Evolutionary conservation across 495 filamentous ascomycete genomes (phyloP).

Genomic region (Tetracladium setigerum): DNA sequence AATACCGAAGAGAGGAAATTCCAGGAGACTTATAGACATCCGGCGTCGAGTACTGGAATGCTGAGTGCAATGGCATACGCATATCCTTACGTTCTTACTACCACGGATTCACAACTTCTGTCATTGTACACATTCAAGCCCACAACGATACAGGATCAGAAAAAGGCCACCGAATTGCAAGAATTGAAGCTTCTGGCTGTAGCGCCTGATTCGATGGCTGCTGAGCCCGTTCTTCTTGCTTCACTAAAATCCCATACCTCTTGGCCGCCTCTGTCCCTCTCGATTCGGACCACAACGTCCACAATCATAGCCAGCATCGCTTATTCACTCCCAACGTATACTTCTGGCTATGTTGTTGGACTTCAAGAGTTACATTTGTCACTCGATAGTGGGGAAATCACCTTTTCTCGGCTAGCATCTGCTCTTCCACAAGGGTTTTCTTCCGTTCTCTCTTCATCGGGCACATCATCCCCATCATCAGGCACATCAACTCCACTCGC

Average conservation of each 20-base stretch:
- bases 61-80: constrained; percentile 71
- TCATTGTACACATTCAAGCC: constrained; percentile 54
- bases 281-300: constrained; percentile 53
- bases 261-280: constrained; percentile 70
- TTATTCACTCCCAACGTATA: constrained; percentile 63
- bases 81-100: constrained; percentile 70
- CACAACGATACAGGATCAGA: background rate
- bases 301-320: constrained; percentile 74
- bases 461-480: constrained; percentile 1
- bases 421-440: constrained; percentile 32
- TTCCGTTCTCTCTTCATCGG: constrained; percentile 13
- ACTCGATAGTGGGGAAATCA: constrained; percentile 38
- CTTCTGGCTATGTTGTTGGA: constrained; percentile 77
- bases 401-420: constrained; percentile 47
- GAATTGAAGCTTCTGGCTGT: background rate
- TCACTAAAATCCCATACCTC: constrained; percentile 78
- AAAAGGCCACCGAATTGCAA: background rate
- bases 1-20: constrained; percentile 29
- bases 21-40: constrained; percentile 33
- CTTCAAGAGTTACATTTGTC: constrained; percentile 70
- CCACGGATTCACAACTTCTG: constrained; percentile 62
- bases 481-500: constrained; percentile 10
- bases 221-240: constrained; percentile 50
- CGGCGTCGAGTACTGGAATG: constrained; percentile 47
- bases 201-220: background rate